Evolutionary conservation across 2,329 filamentous ascomycete genomes (phyloP).

Genomic region (Penicillium palitans): DNA sequence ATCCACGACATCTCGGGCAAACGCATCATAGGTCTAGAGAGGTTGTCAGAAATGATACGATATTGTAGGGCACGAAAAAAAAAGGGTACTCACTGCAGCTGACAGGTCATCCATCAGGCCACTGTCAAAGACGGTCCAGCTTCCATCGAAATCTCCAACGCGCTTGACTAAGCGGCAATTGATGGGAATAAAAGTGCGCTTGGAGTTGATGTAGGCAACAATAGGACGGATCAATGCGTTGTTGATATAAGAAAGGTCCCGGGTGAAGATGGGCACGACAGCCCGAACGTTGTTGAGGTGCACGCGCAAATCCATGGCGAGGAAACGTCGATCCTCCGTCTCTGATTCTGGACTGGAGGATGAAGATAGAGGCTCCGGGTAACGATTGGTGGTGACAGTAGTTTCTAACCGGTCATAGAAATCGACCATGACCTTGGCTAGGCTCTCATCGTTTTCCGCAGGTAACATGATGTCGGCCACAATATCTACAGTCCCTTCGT

Average conservation of each 20-base stretch:
- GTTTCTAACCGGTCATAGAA: slow-evolving; percentile 96
- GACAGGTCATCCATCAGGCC: slow-evolving; percentile 91
- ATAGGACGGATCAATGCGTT: slow-evolving; percentile 94
- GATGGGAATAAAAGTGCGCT: slow-evolving; percentile 92
- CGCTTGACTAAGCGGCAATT: slow-evolving; percentile 92
- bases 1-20: slow-evolving; percentile 86
- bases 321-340: slow-evolving; percentile 65
- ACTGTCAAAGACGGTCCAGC: slow-evolving; percentile 92
- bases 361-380: slow-evolving; percentile 35
- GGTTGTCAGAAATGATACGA: slow-evolving; percentile 9
- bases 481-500: slow-evolving; percentile 95
- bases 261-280: slow-evolving; percentile 87
- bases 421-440: slow-evolving; percentile 93
- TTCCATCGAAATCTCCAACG: slow-evolving; percentile 85
- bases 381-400: slow-evolving; percentile 76
- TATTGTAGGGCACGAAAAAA: background rate
- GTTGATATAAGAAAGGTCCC: slow-evolving; percentile 91
- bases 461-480: slow-evolving; percentile 95
- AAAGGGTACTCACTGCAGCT: slow-evolving; percentile 61
- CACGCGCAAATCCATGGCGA: slow-evolving; percentile 93
- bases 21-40: slow-evolving; percentile 78
- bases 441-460: slow-evolving; percentile 79
- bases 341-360: slow-evolving; percentile 28
- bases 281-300: slow-evolving; percentile 94
- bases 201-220: slow-evolving; percentile 96